These are phyloP conservation scores for Carex littledalei DNA, from an alignment of 176 grass and related monocot genomes.

Conservation along the genomic window DNA sequence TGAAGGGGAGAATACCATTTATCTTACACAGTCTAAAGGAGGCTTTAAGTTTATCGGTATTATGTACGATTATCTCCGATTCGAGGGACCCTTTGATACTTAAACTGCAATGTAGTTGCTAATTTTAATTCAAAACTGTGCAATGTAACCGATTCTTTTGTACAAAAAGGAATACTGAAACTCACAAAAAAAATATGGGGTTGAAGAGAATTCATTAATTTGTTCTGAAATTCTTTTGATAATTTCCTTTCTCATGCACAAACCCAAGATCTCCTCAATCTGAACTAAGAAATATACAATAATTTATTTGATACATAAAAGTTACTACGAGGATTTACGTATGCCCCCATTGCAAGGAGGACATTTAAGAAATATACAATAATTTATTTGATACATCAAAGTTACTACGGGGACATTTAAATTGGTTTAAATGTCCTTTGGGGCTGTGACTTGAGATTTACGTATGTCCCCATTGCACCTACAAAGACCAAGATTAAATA, in stretches of 20 bases:
- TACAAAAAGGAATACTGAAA: not conserved
- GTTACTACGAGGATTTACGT: not conserved
- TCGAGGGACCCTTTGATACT: constrained; percentile 36
- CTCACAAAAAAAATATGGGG: not conserved
- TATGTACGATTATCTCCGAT: constrained; percentile 56
- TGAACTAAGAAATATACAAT: not conserved
- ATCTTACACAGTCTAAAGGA: constrained; percentile 35
- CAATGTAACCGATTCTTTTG: not conserved
- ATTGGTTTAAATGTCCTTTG: not conserved
- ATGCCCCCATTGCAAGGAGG: not conserved
- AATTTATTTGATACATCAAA: not conserved
- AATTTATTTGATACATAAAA: not conserved
- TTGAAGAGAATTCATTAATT: not conserved
- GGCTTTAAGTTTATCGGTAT: constrained; percentile 28
- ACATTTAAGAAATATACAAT: not conserved
- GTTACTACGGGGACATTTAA: not conserved
- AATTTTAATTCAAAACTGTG: not conserved
- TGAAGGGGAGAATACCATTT: constrained; percentile 45
- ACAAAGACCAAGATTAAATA: constrained; percentile 15
- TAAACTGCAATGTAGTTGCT: not conserved
- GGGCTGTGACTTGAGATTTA: constrained; percentile 12
- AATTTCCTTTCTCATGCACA: not conserved
- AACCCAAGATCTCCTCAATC: not conserved
- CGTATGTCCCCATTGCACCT: constrained; percentile 6
- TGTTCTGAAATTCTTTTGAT: not conserved